Conservation (phyloP, 257 asterid genomes). For the Salvia rosmarinus region DNA sequence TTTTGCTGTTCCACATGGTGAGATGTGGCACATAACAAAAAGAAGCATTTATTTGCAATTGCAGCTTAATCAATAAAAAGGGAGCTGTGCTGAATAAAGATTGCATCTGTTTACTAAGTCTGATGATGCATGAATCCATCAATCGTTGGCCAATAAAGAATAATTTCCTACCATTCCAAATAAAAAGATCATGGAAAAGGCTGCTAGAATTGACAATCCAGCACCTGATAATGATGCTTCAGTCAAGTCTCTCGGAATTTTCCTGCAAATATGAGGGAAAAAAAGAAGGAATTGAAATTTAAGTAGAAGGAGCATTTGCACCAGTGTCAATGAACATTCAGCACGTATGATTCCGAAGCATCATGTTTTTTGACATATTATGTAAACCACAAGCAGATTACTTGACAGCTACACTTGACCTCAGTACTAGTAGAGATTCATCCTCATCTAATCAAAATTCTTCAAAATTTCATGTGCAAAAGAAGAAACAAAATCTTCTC, state of each 20-base stretch:
- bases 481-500: neutral
- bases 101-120: conserved; percentile 1
- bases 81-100: neutral
- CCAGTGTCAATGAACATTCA: conserved; percentile 6
- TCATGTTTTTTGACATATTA: neutral
- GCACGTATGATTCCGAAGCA: conserved; percentile 15
- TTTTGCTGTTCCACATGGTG: neutral
- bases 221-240: conserved; percentile 95
- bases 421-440: neutral
- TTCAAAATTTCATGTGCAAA: neutral
- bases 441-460: conserved; percentile 1
- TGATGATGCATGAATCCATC: conserved; percentile 13
- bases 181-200: conserved; percentile 74
- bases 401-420: conserved; percentile 15
- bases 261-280: conserved; percentile 61
- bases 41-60: neutral
- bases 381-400: neutral
- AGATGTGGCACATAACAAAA: neutral
- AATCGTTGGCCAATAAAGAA: conserved; percentile 19
- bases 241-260: conserved; percentile 84
- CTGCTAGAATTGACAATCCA: conserved; percentile 87
- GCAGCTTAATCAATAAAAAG: conserved; percentile 18
- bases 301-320: conserved; percentile 2
- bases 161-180: conserved; percentile 85
- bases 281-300: neutral